Percentiles rank a stretch among this genome's conserved stretches.
Conservation (phyloP, 2,329 filamentous ascomycete genomes). For the Magnaporthales sp. region DNA sequence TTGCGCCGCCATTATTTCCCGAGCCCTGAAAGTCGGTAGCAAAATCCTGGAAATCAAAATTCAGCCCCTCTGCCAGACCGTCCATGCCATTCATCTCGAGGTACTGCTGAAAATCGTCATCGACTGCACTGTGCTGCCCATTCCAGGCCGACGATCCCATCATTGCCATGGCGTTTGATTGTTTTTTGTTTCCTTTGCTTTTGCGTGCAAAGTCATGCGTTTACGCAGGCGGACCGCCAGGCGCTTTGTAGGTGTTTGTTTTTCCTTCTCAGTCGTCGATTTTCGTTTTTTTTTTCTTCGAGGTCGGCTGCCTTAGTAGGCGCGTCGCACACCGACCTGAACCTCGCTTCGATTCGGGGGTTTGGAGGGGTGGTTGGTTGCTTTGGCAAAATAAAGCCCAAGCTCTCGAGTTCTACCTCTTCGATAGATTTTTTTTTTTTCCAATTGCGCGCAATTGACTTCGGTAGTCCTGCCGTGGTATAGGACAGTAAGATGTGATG, state of each 20-base stretch:
- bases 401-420: background rate
- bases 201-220: background rate
- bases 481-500: background rate
- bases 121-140: conserved; percentile 37
- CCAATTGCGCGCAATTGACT: background rate
- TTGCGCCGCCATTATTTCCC: conserved; percentile 15
- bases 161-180: conserved; percentile 25
- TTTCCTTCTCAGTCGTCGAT: background rate
- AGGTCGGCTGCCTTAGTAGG: background rate
- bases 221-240: background rate
- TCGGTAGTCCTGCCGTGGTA: background rate
- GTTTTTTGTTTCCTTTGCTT: background rate
- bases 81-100: conserved; percentile 51
- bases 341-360: background rate
- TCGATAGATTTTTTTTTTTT: background rate
- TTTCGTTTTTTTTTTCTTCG: background rate
- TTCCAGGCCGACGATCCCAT: conserved; percentile 40
- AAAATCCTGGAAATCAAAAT: conserved; percentile 53
- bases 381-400: background rate
- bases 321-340: background rate
- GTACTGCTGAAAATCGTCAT: conserved; percentile 58
- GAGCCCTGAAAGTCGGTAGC: conserved; percentile 36
- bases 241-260: background rate
- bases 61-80: conserved; percentile 41
- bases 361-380: background rate